Base-by-base conservation (phyloP, 164 flowering plant genomes). In the Berberis vulgaris region DNA sequence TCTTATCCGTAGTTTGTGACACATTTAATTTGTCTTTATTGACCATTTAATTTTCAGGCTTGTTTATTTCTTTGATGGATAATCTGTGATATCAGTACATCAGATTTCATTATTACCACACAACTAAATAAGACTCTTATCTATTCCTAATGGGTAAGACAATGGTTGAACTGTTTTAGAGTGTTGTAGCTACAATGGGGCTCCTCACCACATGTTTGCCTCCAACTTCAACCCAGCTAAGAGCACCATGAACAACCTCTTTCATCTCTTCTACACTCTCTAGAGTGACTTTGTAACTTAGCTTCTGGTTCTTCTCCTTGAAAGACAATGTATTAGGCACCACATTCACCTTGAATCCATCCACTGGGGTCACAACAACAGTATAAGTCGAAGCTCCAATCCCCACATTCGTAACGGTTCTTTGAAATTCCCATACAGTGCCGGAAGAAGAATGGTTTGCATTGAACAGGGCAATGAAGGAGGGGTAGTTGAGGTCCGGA, bases 401-500 rank as follows among this genome's bases (percentile, higher is more conserved):
- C 12, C 86, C 90, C 2, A 85, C 82, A 60, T 85, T 83, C 9
- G 90, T 87, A 64, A 85, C 81, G 3, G 78, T 81, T 65, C 94
- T 76, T 6, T 49, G 26, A 65, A 83, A 85, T 54, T 81, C 80
- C 49, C 57, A 65, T 1, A 60, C 65, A n/a, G 57, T 38, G 54
- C 46, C 42, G 3, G 64, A 49, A 54, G 69, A 61, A 0, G 83
- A 68, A 53, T 54, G 57, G 7, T 69, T 73, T 12, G 11, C 72
- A 44, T 77, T 72, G 59, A 80, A 73, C 60, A 63, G 77, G 39
- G 80, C 85, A 5, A 85, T 83, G 60, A 87, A 87, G 6, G 93
- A 86, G 4, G 88, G 91, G 74, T 88, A 85, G 45, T 88, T 88
- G 26, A 88, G 78, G 69, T 88, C 89, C 10, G 71, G 59, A 12